phyloP scores from a whole-genome alignment of 2,329 filamentous ascomycete species.

The Fusarium longipes region DNA sequence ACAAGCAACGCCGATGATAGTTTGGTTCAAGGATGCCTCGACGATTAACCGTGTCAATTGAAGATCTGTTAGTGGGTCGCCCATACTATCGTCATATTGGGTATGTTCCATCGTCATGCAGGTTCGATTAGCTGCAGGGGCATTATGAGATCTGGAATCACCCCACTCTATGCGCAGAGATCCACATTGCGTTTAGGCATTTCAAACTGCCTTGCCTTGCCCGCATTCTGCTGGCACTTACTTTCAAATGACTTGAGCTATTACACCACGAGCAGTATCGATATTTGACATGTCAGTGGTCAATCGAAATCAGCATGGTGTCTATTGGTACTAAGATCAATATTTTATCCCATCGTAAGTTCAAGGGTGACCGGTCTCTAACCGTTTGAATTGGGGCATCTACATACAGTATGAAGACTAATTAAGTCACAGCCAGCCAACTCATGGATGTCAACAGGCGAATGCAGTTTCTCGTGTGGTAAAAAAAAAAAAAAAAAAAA shows the following conservation, averaged over 20 bases:
- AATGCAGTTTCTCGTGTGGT: neutral
- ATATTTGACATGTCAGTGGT: neutral
- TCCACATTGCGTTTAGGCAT: slow-evolving; percentile 32
- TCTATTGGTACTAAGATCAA: neutral
- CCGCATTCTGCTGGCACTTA: neutral
- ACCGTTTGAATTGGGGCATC: neutral
- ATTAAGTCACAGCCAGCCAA: neutral
- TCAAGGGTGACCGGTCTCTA: no score
- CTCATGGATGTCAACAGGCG: neutral
- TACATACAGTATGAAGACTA: neutral
- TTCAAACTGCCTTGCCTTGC: neutral
- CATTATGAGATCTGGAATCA: slow-evolving; percentile 35
- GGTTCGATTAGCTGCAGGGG: slow-evolving; percentile 39
- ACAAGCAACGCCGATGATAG: neutral
- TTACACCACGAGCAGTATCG: neutral
- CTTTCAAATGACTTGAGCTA: neutral
- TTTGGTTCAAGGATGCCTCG: neutral
- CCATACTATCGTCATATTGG: slow-evolving; percentile 22
- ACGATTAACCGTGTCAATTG: neutral
- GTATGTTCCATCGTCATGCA: slow-evolving; percentile 31
- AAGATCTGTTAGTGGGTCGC: slow-evolving; percentile 21
- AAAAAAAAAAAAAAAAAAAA: neutral
- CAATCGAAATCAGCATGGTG: neutral
- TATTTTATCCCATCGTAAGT: neutral
- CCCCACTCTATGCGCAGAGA: slow-evolving; percentile 40